phyloP scores from a whole-genome alignment of 73 alveolate species.

The Paramecium bursaria region DNA sequence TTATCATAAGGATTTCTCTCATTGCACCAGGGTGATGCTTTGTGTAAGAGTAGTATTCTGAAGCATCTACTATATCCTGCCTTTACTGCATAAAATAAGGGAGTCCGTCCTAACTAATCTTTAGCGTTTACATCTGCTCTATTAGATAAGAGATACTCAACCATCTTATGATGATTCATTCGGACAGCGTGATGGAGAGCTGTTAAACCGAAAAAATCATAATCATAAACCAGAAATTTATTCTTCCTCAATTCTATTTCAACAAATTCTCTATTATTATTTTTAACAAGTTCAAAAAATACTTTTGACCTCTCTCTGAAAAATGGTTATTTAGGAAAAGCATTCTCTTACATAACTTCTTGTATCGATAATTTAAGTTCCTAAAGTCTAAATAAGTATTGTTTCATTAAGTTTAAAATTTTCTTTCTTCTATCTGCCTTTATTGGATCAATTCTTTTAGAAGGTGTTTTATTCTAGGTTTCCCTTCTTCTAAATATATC shows the following conservation, averaged over 20 bases:
- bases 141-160: neutral
- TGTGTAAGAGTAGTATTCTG: neutral
- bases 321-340: neutral
- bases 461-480: too few species aligned
- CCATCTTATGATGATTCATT: conserved; percentile 9
- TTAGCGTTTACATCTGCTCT: conserved; percentile 4
- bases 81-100: conserved; percentile 24
- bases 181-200: conserved; percentile 23
- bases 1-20: conserved; percentile 12
- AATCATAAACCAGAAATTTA: conserved; percentile 33
- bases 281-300: conserved; percentile 8
- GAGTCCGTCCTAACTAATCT: conserved; percentile 30
- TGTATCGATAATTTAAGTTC: neutral
- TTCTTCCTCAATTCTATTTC: neutral
- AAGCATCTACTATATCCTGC: conserved; percentile 3
- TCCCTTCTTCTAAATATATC: too few species aligned
- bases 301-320: neutral
- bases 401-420: too few species aligned
- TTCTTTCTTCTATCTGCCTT: too few species aligned
- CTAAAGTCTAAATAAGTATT: too few species aligned
- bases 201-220: conserved; percentile 16
- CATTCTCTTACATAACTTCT: conserved; percentile 11
- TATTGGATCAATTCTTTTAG: too few species aligned
- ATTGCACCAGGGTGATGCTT: conserved; percentile 57
- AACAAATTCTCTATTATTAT: neutral